Base-by-base conservation (phyloP, 176 grass and related monocot species). In the Oryza coarctata region DNA sequence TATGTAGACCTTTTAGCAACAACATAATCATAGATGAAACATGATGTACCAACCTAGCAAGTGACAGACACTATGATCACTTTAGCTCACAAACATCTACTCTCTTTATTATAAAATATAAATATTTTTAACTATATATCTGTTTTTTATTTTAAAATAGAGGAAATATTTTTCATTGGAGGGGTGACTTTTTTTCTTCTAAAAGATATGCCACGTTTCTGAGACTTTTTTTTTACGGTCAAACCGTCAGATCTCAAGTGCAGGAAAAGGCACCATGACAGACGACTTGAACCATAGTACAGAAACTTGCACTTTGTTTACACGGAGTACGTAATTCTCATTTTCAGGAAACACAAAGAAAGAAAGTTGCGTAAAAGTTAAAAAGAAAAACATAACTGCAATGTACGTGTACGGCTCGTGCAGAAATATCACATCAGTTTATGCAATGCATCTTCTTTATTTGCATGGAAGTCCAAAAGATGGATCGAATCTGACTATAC, bases 371-470 rank as follows among this genome's bases (percentile, higher is more conserved):
- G 47, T 20, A 52, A 57, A 57, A 57, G 52, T 50, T 15, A 44
- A 33, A 33, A 33, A 33, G 4, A 33, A 33, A 33, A 4, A 1
- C 32, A 33, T 33, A 33, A 33, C 32, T 33, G 32, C 32, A 33
- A 2, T 33, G 18, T 52, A 6, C 49, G 18, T 52, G 49, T 52
- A 52, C 17, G 17, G 18, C 23, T 5, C 15, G 40, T 73, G 70
- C 71, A 74, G 44, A n/a, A 55, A 33, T 52, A 74, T 74, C 71
- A 52, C 71, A 52, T 74, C 72, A 23, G 5, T 17, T 33, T 55
- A 33, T 47, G 52, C 52, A 58, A 18, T 57, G 29, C 45, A 8
- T 55, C 45, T 23, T 50, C 17, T 27, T 74, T 55, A 6, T 26
- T 75, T 26, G 12, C 73, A 33, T 9, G 52, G 9, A 38, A 60